Percentiles rank a stretch among this genome's conserved stretches.
These are phyloP conservation scores for Penicillium sp. DNA, from an alignment of 2,329 filamentous ascomycete species.

Conservation along the genomic window DNA sequence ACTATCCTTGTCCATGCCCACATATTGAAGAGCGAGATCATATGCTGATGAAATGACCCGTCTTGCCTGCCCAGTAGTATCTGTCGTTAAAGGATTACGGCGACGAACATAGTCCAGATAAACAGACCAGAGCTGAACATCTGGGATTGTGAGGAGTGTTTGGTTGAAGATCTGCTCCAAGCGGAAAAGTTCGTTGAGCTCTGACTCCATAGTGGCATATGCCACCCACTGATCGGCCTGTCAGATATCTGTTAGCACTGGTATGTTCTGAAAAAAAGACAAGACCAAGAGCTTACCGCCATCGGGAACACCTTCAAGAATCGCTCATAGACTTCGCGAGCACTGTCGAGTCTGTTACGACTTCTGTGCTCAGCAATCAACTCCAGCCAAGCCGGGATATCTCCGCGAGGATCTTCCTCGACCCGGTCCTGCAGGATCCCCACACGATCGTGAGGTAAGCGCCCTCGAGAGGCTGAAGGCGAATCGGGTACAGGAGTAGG, in stretches of 20 bases:
- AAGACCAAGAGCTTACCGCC: slow-evolving; percentile 72
- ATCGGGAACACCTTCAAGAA: slow-evolving; percentile 87
- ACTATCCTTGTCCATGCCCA: slow-evolving; percentile 88
- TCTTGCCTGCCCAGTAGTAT: slow-evolving; percentile 71
- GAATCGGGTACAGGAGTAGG: slow-evolving; percentile 45
- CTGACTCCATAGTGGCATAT: slow-evolving; percentile 85
- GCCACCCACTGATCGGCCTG: slow-evolving; percentile 90
- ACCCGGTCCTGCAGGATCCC: slow-evolving; percentile 85
- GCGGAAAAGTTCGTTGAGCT: slow-evolving; percentile 74
- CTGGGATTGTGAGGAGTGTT: slow-evolving; percentile 73
- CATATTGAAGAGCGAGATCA: slow-evolving; percentile 83
- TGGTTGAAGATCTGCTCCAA: slow-evolving; percentile 81
- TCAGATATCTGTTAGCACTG: too few relatives aligned
- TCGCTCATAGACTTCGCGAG: slow-evolving; percentile 75
- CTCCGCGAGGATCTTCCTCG: slow-evolving; percentile 86
- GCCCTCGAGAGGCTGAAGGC: slow-evolving; percentile 48
- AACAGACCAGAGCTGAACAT: slow-evolving; percentile 83
- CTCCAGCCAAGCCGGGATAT: slow-evolving; percentile 85
- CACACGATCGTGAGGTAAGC: slow-evolving; percentile 69
- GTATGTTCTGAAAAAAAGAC: too few relatives aligned
- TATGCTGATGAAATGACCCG: slow-evolving; percentile 80
- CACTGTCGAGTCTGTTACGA: slow-evolving; percentile 77
- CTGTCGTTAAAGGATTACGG: slow-evolving; percentile 79
- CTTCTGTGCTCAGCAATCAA: slow-evolving; percentile 81
- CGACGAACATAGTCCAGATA: slow-evolving; percentile 96